Conservation (phyloP, 1,284 basidiomycete genomes). For the Ceratorhiza oryzae-sativae region DNA sequence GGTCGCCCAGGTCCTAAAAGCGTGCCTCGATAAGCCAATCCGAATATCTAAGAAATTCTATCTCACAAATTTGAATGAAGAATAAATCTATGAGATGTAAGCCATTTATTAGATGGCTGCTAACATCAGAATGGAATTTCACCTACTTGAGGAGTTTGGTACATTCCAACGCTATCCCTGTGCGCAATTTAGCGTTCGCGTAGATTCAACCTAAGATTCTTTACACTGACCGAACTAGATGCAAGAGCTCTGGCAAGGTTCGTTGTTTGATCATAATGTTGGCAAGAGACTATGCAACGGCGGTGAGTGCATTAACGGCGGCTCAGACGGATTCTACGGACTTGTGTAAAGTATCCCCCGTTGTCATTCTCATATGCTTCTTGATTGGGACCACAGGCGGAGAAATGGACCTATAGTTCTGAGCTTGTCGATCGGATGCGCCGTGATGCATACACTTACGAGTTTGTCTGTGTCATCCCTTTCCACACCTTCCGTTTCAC, state of each 20-base stretch:
- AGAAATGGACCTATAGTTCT: conserved; percentile 10
- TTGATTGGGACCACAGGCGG: background rate
- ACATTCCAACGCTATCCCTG: too few relatives aligned
- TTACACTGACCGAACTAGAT: background rate
- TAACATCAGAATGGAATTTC: too few relatives aligned
- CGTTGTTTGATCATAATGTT: background rate
- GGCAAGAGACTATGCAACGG: background rate
- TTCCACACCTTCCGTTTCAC: background rate
- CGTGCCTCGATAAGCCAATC: background rate
- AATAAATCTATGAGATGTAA: background rate
- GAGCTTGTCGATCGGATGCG: too few relatives aligned
- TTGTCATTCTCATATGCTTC: conserved; percentile 5
- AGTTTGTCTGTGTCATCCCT: background rate
- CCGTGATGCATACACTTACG: background rate
- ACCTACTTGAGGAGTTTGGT: conserved; percentile 11
- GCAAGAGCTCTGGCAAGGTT: conserved; percentile 11
- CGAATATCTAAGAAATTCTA: too few relatives aligned
- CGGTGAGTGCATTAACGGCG: background rate
- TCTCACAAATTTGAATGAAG: background rate
- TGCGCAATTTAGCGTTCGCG: too few relatives aligned
- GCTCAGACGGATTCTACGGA: background rate
- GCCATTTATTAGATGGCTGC: background rate
- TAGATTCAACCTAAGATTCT: background rate
- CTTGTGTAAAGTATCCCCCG: conserved; percentile 27
- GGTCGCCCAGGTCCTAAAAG: background rate